Evolutionary conservation across 2,329 filamentous ascomycete genomes (phyloP), one percentile per base, ranked within the genome.

Genomic region (Cytospora mali): DNA sequence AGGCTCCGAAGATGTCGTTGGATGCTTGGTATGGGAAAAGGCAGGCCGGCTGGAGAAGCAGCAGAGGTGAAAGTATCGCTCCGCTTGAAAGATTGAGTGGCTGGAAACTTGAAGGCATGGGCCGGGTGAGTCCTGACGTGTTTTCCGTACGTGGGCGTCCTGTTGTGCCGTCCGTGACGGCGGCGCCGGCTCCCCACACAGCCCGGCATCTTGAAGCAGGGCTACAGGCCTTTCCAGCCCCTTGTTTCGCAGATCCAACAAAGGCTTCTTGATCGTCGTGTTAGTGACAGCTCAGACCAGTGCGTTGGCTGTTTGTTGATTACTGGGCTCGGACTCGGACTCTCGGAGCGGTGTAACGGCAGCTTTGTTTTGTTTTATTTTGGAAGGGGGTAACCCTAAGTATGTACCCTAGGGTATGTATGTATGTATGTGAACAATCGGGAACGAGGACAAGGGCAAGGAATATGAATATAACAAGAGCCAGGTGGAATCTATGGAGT

Each of bases 151-250:
- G 63, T 57, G 18, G 60, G 60, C 60, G 56, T 62, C 25, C 25
- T 35, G 48, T 52, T 54, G 33, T 62, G 60, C 31, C 56, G 48
- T 25, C 54, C 58, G 13, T 59, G 63, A 29, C 54, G 61, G 42
- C 49, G 55, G 23, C 56, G 63, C n/a, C 42, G 50, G 28, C 35
- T 28, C 52, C 53, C 42, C 3, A 51, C 21, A 55, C 51, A 61
- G 28, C 42, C 59, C 14, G 58, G 27, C 52, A 33, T 55, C 18
- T 53, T 31, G 54, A 27, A 21, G 31, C 25, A 28, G 23, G 31
- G 16, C 2, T 31, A 35, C 9, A 10, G 53, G 4, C 25, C 31
- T 51, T 35, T 31, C 23, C 11, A 16, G 7, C 25, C 25, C n/a
- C 51, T n/a, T 54, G 21, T 11, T 13, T 35, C 18, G n/a, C 29